These are phyloP conservation scores for Nicotiana attenuata DNA, from an alignment of 257 asterid genomes.

Conservation along the genomic window DNA sequence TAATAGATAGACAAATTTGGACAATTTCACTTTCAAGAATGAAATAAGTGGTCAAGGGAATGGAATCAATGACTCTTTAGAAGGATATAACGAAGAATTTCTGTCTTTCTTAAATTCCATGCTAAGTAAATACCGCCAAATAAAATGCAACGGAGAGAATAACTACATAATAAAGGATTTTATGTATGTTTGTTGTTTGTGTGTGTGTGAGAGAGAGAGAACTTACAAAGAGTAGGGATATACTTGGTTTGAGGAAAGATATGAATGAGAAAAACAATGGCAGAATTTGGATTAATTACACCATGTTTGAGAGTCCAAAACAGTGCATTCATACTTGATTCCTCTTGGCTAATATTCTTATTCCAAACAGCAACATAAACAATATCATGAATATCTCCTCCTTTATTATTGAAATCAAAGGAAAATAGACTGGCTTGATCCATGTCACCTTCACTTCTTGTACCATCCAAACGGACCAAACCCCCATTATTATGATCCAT, in stretches of 20 bases:
- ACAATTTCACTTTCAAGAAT: too few relatives aligned
- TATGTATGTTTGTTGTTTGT: too few relatives aligned
- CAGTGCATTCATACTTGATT: not conserved
- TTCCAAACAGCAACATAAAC: constrained; percentile 45
- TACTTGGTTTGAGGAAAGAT: not conserved
- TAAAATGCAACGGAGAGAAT: too few relatives aligned
- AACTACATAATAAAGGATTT: too few relatives aligned
- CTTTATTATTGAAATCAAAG: constrained; percentile 17
- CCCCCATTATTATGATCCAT: not conserved
- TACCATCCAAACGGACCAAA: too few relatives aligned
- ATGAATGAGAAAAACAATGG: not conserved
- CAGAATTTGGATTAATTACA: too few relatives aligned
- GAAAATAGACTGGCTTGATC: constrained; percentile 21
- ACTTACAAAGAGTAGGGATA: not conserved
- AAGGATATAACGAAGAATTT: too few relatives aligned
- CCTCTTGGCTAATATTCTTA: not conserved
- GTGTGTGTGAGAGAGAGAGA: not conserved
- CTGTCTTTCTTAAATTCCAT: too few relatives aligned
- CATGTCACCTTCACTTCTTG: constrained; percentile 3
- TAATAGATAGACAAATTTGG: too few relatives aligned
- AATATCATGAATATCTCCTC: constrained; percentile 13
- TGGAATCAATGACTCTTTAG: too few relatives aligned
- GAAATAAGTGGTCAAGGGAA: too few relatives aligned
- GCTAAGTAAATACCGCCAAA: too few relatives aligned
- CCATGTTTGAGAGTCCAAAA: not conserved